These are phyloP conservation scores for Alternaria solani DNA, from an alignment of 2,329 filamentous ascomycete genomes.

Conservation along the genomic window DNA sequence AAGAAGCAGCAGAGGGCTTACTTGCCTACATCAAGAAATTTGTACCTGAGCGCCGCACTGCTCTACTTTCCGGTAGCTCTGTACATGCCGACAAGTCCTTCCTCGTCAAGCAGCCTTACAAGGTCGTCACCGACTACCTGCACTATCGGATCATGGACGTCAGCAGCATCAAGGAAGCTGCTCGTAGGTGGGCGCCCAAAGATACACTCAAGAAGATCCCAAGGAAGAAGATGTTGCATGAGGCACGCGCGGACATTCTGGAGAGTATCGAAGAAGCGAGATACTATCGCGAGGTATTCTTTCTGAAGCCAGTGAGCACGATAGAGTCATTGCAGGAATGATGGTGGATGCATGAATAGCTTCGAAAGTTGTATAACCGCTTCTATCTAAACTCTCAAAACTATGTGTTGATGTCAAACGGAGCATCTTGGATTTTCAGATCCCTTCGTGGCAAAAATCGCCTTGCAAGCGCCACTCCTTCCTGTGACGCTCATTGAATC, in stretches of 20 bases:
- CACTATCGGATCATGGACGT: slow-evolving; percentile 94
- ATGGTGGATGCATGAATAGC: background rate
- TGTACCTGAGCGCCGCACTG: slow-evolving; percentile 71
- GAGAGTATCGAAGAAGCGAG: slow-evolving; percentile 93
- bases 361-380: background rate
- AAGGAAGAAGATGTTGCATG: slow-evolving; percentile 77
- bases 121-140: slow-evolving; percentile 74
- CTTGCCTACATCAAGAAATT: slow-evolving; percentile 79
- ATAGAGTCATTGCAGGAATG: slow-evolving; percentile 2
- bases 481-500: background rate
- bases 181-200: slow-evolving; percentile 77
- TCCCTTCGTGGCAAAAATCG: background rate
- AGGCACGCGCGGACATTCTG: slow-evolving; percentile 87
- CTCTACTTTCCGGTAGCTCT: slow-evolving; percentile 87
- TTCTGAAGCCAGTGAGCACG: slow-evolving; percentile 48
- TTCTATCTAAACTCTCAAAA: background rate
- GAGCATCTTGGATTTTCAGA: background rate
- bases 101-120: slow-evolving; percentile 77
- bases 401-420: background rate
- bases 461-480: background rate
- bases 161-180: slow-evolving; percentile 90
- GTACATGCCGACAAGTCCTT: slow-evolving; percentile 91
- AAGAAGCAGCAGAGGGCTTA: slow-evolving; percentile 74
- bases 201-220: slow-evolving; percentile 70
- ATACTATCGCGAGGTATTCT: slow-evolving; percentile 79